Base-by-base conservation (phyloP, 768 basidiomycete species). In the Russula olivacea region DNA sequence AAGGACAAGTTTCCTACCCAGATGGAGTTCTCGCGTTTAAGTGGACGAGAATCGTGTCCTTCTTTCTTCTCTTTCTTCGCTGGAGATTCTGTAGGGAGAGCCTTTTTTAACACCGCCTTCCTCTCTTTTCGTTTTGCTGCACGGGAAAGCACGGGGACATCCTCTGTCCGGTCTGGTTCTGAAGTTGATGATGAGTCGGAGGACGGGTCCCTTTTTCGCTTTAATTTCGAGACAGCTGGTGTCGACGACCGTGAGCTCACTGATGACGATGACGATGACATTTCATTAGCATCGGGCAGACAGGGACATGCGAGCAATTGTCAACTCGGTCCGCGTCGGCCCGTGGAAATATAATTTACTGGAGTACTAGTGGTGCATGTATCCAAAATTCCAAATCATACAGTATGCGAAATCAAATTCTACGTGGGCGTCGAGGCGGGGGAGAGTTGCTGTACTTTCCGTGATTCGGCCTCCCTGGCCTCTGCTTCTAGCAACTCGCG, bases 1-100 rank as follows among this genome's bases (percentile, higher is more conserved):
- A 89, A 98, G 7, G 89, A 81, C 72, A 98, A 72, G 75, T 98
- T 98, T 47, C 96, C 96, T 34, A 98, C 89, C 96, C 96, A 98
- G 52, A 98, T 80, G 5, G 92, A 95, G 72, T 95, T 86, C 73
- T 91, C 84, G 28, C 88, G 83, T 73, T 85, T 86, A 15, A 72
- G 71, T 65, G 68, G 60, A 56, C 40, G 58, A 43, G 63, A 28
- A 47, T 62, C 54, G 51, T 66, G 55, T 61, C 45, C 51, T 15
- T 63, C 41, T 68, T 79, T 84, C 73, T 83, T 83, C 54, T 61
- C 21, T 61, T 66, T 54, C 40, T 65, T 51, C 32, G 68, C 43
- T 65, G 69, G 66, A 51, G 72, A 70, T 50, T 76, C 68, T 25
- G 69, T 59, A 43, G 70, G 64, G 36, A 51, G 65, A 43, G 70